A percentile compares a stretch with the other conserved stretches of the same genome.
Conservation (phyloP, 1,284 basidiomycete species). For the Tilletiaria anomala region DNA sequence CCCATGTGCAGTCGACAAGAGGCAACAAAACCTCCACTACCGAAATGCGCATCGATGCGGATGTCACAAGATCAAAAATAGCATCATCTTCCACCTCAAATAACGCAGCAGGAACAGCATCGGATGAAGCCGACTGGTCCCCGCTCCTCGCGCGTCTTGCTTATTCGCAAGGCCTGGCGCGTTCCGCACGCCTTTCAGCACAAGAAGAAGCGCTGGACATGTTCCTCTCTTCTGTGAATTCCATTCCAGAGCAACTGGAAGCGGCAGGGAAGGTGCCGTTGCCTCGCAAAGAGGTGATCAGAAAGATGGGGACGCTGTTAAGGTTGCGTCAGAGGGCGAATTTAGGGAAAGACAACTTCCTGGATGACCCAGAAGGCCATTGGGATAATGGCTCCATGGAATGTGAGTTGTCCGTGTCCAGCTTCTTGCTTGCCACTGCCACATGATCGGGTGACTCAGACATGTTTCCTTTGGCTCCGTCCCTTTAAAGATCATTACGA, state of each 20-base stretch:
- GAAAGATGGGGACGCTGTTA: conserved; percentile 32
- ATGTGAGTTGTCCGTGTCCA: background rate
- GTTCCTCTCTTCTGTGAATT: conserved; percentile 19
- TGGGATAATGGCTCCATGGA: conserved; percentile 35
- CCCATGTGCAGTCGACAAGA: conserved; percentile 7
- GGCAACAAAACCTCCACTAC: background rate
- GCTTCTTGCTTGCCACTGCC: background rate
- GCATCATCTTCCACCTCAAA: background rate
- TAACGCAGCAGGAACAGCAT: background rate
- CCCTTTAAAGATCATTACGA: conserved; percentile 19
- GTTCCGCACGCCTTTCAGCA: conserved; percentile 31
- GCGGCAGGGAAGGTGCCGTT: conserved; percentile 26
- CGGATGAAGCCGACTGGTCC: conserved; percentile 12
- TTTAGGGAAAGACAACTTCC: conserved; percentile 30
- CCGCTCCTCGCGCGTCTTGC: conserved; percentile 26
- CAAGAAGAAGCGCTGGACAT: conserved; percentile 22
- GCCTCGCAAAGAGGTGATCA: conserved; percentile 26
- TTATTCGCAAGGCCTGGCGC: conserved; percentile 34
- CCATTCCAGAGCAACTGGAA: conserved; percentile 23
- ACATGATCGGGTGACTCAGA: background rate
- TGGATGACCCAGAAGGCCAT: conserved; percentile 36
- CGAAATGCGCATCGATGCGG: background rate
- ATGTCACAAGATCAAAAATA: background rate
- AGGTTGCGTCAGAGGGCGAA: conserved; percentile 27
- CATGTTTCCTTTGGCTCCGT: background rate